Base-by-base conservation (phyloP, 805 yeast species). In the Kodamaea jinghongensis region DNA sequence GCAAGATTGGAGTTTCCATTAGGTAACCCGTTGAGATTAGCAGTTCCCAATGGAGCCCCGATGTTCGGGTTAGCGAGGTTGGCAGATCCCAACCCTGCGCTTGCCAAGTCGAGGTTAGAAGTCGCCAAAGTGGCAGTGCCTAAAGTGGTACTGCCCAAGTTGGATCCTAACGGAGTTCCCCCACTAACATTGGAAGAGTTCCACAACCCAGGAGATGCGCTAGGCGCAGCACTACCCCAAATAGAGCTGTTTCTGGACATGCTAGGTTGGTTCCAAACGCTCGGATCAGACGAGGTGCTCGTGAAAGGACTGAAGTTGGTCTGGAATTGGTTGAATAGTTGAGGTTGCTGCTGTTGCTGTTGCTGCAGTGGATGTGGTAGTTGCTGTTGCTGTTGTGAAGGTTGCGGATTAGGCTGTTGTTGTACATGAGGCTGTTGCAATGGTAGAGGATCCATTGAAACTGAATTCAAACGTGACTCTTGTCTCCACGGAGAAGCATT, bases 211-310 rank as follows among this genome's bases (percentile, higher is more conserved):
- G 28, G 28, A n/a, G 22, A 12, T 11, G 30, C 31, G 15, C 22
- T 27, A 8, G 31, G 20, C 12, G 47, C 39, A 2, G 44, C 17
- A 12, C 36, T 52, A 28, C 58, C 56, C 70, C 70, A 65, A 28
- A 65, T 63, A 3, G 67, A 61, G 36, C 49, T 54, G 40, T 48
- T 59, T 28, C 62, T 34, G 17, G 36, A 32, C 14, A 34, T 25
- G 31, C 37, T 34, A 4, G 60, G 38, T 17, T 36, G 40, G 35
- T 17, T 26, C 40, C 40, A 37, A 17, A 31, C 30, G 5, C 14
- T 26, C 11, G 33, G 20, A 10, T 10, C 17, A 2, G 36, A 5
- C n/a, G 13, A 17, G 20, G 30, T 8, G 12, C 17, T 13, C 6
- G 28, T 28, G 38, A 53, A 53, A 2, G 57, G 58, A 44, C 57